phyloP scores from a whole-genome alignment of 2,329 filamentous ascomycete genomes.

The Stachybotrys echinatus region DNA sequence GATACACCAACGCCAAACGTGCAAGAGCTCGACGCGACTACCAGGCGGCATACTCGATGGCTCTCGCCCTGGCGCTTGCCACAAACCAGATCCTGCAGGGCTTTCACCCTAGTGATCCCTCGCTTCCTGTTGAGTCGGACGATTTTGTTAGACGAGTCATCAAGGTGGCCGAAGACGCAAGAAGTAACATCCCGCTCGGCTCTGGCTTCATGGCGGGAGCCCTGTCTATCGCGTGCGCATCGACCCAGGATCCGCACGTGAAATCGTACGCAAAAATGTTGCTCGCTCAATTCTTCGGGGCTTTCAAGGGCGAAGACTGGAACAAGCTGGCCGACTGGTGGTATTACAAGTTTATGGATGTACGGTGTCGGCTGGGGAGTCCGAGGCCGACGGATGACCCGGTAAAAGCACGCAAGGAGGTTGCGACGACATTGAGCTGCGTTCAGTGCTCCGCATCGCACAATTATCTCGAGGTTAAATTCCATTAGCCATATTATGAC shows the following conservation, averaged over 20 bases:
- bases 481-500: no score
- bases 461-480: not conserved
- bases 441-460: not conserved
- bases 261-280: not conserved
- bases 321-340: not conserved
- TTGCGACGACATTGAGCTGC: not conserved
- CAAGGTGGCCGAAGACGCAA: not conserved
- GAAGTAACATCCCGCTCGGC: not conserved
- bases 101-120: no score
- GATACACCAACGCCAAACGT: not conserved
- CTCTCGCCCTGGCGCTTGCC: not conserved
- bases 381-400: not conserved
- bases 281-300: not conserved
- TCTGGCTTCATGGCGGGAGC: not conserved
- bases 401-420: not conserved
- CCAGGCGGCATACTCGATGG: not conserved
- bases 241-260: not conserved
- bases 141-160: not conserved
- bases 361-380: not conserved
- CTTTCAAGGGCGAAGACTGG: slow-evolving; percentile 1
- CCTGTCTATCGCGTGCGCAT: not conserved
- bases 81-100: not conserved
- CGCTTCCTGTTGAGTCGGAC: not conserved
- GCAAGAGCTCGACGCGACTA: not conserved
- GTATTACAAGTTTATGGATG: not conserved